phyloP scores from a whole-genome alignment of 2,329 filamentous ascomycete genomes.

The Fusarium lateritium region DNA sequence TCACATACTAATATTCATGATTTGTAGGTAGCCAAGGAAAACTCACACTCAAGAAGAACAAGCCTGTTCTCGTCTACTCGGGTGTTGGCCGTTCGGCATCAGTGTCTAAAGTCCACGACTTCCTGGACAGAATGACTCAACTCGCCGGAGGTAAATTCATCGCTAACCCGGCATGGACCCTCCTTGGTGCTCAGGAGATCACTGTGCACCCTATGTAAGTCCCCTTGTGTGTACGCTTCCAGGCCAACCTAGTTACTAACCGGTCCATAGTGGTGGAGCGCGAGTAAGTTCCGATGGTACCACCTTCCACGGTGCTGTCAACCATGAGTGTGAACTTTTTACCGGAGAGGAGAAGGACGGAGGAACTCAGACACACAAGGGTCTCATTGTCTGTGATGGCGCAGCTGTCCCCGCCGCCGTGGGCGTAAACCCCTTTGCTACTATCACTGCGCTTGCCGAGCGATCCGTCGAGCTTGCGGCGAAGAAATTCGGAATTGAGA shows the following conservation, averaged over 20 bases:
- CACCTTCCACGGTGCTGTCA: constrained; percentile 70
- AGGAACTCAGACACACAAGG: constrained; percentile 63
- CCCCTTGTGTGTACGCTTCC: background rate
- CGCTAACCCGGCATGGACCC: constrained; percentile 70
- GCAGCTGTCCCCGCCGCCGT: constrained; percentile 74
- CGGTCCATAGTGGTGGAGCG: constrained; percentile 64
- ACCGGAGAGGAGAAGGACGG: constrained; percentile 62
- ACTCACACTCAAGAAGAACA: constrained; percentile 71
- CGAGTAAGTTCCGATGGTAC: constrained; percentile 73
- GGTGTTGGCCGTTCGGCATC: constrained; percentile 71
- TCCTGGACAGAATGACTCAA: constrained; percentile 68
- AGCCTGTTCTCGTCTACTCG: constrained; percentile 71
- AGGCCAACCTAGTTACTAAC: background rate
- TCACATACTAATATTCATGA: background rate
- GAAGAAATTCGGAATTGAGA: constrained; percentile 16
- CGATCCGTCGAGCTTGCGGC: constrained; percentile 65
- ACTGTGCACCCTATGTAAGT: constrained; percentile 72
- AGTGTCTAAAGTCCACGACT: constrained; percentile 65
- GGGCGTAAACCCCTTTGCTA: constrained; percentile 77
- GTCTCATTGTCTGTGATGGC: constrained; percentile 74
- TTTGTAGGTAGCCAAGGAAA: constrained; percentile 69
- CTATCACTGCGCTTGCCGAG: constrained; percentile 78
- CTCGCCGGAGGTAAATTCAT: constrained; percentile 73
- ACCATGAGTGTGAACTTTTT: constrained; percentile 74
- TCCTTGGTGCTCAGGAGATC: constrained; percentile 70